A percentile compares a stretch with the other conserved stretches of the same genome.
phyloP scores from a whole-genome alignment of 768 basidiomycete species.

The Phaeolepiota aurea region DNA sequence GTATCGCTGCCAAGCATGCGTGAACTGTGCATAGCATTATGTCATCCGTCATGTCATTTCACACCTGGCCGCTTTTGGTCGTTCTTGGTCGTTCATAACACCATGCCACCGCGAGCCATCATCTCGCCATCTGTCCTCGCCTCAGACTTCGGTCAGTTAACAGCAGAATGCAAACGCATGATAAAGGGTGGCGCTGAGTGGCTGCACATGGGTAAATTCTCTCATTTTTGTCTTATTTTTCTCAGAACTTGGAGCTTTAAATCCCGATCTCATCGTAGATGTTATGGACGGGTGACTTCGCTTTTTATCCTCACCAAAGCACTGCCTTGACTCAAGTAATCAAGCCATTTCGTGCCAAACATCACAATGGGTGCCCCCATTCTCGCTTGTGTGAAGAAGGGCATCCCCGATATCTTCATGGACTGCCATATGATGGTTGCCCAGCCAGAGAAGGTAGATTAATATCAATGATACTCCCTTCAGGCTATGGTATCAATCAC shows the following conservation, averaged over 20 bases:
- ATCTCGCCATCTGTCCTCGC: conserved; percentile 97
- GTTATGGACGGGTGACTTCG: conserved; percentile 88
- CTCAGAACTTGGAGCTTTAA: too few relatives aligned
- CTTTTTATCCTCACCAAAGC: conserved; percentile 5
- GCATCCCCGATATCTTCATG: conserved; percentile 95
- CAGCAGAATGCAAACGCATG: conserved; percentile 95
- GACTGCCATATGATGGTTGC: conserved; percentile 99
- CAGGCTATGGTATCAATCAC: too few relatives aligned
- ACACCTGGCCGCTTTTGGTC: too few relatives aligned
- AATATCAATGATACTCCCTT: neutral
- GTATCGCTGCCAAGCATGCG: too few relatives aligned
- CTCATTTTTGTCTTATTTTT: neutral
- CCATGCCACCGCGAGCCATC: conserved; percentile 84
- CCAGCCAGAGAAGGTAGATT: conserved; percentile 73
- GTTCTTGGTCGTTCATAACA: conserved; percentile 3
- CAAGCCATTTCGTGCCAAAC: conserved; percentile 95
- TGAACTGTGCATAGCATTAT: too few relatives aligned
- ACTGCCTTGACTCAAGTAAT: conserved; percentile 6
- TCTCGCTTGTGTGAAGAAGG: conserved; percentile 75
- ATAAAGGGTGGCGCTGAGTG: conserved; percentile 92
- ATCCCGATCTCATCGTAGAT: conserved; percentile 39
- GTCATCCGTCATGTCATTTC: too few relatives aligned
- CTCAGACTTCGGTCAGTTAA: conserved; percentile 92
- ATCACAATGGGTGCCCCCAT: conserved; percentile 97
- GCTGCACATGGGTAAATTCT: conserved; percentile 84